phyloP scores from a whole-genome alignment of 108 stramenopile genomes.

The Licmophora abbreviata region DNA sequence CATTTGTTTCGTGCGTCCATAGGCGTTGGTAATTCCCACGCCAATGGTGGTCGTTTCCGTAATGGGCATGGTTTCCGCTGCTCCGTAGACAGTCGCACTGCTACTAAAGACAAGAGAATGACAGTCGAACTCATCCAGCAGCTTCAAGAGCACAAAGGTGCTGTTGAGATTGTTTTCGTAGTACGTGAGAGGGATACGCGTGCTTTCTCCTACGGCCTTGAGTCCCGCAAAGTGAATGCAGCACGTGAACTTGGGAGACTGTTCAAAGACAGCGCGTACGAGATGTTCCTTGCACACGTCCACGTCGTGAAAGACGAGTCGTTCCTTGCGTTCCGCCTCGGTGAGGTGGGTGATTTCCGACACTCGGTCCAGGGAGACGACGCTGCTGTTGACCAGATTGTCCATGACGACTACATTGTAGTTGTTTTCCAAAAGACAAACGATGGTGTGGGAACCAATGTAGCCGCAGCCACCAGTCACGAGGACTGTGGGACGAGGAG shows the following conservation, averaged over 20 bases:
- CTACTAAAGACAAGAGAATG: slow-evolving; percentile 88
- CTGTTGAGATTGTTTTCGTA: slow-evolving; percentile 90
- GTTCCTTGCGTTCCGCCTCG: slow-evolving; percentile 28
- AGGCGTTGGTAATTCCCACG: slow-evolving; percentile 95
- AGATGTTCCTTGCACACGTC: slow-evolving; percentile 62
- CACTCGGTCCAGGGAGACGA: slow-evolving; percentile 64
- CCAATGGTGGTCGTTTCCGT: slow-evolving; percentile 81
- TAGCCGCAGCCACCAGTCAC: slow-evolving; percentile 97
- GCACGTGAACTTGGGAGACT: slow-evolving; percentile 60
- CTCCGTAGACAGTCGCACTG: slow-evolving; percentile 98
- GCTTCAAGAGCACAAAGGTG: slow-evolving; percentile 72
- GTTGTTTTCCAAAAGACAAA: slow-evolving; percentile 75
- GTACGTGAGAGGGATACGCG: slow-evolving; percentile 84
- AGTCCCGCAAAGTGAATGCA: slow-evolving; percentile 99
- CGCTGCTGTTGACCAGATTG: slow-evolving; percentile 69
- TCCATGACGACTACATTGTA: slow-evolving; percentile 88
- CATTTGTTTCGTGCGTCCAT: slow-evolving; percentile 98
- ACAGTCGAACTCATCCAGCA: slow-evolving; percentile 89
- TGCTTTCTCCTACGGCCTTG: slow-evolving; percentile 96
- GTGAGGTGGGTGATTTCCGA: slow-evolving; percentile 48
- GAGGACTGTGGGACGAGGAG: no score
- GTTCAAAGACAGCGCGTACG: slow-evolving; percentile 65
- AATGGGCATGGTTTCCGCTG: slow-evolving; percentile 84
- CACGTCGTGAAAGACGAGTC: slow-evolving; percentile 64
- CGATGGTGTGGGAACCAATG: slow-evolving; percentile 96